A percentile compares a stretch with the other conserved stretches of the same genome.
Conservation (phyloP, 2,329 filamentous ascomycete species). For the Xenoacremonium recifei region DNA sequence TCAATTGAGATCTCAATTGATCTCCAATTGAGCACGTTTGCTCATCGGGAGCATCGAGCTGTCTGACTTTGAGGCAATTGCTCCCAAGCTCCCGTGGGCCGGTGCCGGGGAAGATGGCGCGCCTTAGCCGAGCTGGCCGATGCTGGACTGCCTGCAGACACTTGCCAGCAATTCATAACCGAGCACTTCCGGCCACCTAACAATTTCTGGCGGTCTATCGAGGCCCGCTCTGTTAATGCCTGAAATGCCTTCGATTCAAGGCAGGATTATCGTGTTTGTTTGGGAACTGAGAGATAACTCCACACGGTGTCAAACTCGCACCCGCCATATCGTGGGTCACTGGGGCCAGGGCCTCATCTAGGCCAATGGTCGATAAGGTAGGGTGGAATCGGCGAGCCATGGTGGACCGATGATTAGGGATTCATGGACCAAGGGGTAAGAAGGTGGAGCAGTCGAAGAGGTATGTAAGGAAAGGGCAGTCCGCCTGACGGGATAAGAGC, state of each 20-base stretch:
- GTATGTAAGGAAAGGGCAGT: slow-evolving; percentile 27
- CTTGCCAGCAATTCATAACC: slow-evolving; percentile 25
- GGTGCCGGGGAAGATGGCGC: slow-evolving; percentile 26
- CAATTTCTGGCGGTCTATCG: slow-evolving; percentile 16
- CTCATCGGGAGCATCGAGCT: slow-evolving; percentile 8
- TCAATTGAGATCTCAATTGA: slow-evolving; percentile 19
- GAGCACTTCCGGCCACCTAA: slow-evolving; percentile 21
- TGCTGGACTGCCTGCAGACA: slow-evolving; percentile 12
- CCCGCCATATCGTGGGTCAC: slow-evolving; percentile 19
- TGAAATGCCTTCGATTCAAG: slow-evolving; percentile 27
- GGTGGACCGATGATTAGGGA: slow-evolving; percentile 18
- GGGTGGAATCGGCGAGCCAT: slow-evolving; percentile 9
- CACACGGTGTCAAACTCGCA: slow-evolving; percentile 35
- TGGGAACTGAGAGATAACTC: slow-evolving; percentile 8
- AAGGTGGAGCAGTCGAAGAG: slow-evolving; percentile 25
- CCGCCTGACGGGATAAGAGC: slow-evolving; percentile 14
- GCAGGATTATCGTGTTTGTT: slow-evolving; percentile 20
- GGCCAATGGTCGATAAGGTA: slow-evolving; percentile 18
- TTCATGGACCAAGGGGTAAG: slow-evolving; percentile 15
- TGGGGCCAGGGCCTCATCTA: slow-evolving; percentile 14
- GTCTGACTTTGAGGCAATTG: slow-evolving; percentile 27
- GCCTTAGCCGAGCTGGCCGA: slow-evolving; percentile 21
- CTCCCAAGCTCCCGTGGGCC: slow-evolving; percentile 28
- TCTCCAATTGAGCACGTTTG: slow-evolving; percentile 17
- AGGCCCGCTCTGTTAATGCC: not conserved